phyloP scores from a whole-genome alignment of 306 rosid species.

The Casuarina cunninghamiana region DNA sequence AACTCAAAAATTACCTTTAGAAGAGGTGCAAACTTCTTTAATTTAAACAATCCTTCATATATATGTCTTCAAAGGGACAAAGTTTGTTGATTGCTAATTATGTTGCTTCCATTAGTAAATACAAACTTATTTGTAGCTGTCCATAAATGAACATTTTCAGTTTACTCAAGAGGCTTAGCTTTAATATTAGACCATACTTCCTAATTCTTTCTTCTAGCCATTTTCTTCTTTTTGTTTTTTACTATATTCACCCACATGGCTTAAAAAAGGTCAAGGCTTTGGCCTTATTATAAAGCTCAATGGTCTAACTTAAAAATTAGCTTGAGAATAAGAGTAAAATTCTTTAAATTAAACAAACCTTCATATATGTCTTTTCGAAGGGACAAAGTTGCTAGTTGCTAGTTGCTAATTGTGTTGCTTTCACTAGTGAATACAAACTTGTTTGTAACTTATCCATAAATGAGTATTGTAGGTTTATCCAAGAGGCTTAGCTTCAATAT shows the following conservation, averaged over 20 bases:
- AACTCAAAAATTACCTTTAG: no score
- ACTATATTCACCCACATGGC: slow-evolving; percentile 63
- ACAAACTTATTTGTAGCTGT: slow-evolving; percentile 43
- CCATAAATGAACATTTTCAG: slow-evolving; percentile 46
- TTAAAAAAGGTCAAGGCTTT: slow-evolving; percentile 54
- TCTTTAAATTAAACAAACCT: no score
- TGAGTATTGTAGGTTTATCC: no score
- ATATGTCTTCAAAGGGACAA: slow-evolving; percentile 26
- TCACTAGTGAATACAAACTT: no score
- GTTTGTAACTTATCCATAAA: no score
- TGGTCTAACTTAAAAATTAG: no score
- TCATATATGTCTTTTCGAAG: no score
- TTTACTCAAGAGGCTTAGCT: slow-evolving; percentile 51
- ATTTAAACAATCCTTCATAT: background rate
- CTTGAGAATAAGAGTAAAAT: no score
- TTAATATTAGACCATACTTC: slow-evolving; percentile 43
- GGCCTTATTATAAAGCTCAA: slow-evolving; percentile 27
- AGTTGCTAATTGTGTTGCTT: no score
- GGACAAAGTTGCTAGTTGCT: no score
- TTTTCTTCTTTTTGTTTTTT: slow-evolving; percentile 27
- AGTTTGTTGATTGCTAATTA: slow-evolving; percentile 23
- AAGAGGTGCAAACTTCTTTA: no score
- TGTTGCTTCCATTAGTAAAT: slow-evolving; percentile 20
- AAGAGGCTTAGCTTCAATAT: no score
- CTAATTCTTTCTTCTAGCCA: slow-evolving; percentile 44